Conservation (phyloP, 768 basidiomycete genomes). For the Suillus ampliporus region DNA sequence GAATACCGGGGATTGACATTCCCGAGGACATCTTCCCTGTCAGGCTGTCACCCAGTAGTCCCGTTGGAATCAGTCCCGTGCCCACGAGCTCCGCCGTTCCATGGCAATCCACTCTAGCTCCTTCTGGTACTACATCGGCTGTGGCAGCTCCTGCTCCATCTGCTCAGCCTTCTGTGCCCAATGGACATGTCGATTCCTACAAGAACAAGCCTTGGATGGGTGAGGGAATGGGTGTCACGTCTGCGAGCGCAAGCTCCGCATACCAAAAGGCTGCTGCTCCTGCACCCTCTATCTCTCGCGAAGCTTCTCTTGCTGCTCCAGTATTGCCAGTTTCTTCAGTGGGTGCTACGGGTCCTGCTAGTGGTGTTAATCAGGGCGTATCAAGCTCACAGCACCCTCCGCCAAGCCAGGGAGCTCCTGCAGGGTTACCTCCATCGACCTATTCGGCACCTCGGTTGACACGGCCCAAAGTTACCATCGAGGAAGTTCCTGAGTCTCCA, state of each 20-base stretch:
- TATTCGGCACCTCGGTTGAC: conserved; percentile 13
- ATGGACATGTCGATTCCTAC: neutral
- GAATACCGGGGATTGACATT: conserved; percentile 14
- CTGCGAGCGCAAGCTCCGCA: neutral
- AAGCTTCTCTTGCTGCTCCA: neutral
- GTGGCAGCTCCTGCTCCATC: neutral
- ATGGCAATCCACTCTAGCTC: conserved; percentile 1
- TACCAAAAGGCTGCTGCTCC: conserved; percentile 1
- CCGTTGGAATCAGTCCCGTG: neutral
- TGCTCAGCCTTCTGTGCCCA: neutral
- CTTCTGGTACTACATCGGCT: neutral
- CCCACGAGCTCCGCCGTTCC: neutral
- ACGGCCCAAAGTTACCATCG: conserved; percentile 35
- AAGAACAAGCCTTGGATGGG: conserved; percentile 1
- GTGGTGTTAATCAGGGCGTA: neutral
- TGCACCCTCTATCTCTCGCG: conserved; percentile 1
- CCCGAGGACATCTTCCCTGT: conserved; percentile 7
- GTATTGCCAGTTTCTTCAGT: neutral
- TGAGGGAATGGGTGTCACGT: neutral
- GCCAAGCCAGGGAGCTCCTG: neutral
- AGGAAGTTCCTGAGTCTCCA: conserved; percentile 32
- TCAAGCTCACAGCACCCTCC: neutral
- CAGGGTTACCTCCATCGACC: conserved; percentile 7
- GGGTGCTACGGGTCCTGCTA: neutral
- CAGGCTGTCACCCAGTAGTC: neutral